Evolutionary conservation across 176 grass and related monocot genomes (phyloP), one percentile per base, ranked within the genome.

Genomic region (Zizania latifolia): DNA sequence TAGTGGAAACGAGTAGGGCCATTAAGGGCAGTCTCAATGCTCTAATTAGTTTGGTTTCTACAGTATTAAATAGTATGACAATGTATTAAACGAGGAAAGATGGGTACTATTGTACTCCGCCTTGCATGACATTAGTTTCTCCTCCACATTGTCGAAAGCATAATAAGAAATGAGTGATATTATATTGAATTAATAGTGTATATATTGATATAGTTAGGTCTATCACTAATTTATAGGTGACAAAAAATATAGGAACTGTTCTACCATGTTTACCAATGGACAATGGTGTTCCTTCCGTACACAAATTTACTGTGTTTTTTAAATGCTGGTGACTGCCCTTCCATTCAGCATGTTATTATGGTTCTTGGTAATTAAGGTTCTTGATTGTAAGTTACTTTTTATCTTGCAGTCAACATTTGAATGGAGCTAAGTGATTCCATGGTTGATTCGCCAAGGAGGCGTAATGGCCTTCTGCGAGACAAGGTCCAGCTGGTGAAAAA

Each of bases 401-500:
- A 16, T 69, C 13, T 69, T 26, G 30, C 37, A 83, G 53, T 45
- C 11, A 24, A 40, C 27, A 0, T 62, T 54, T 28, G 8, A 70
- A 99, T 99, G 95, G 87, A 86, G 17, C 84, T 78, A 54, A 83
- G 81, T 28, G 76, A 78, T 77, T 85, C 81, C 75, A 77, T 59
- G 74, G 68, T 63, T 32, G 86, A 94, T 37, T 99, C 91, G 7
- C 91, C 91, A 28, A 81, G 86, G 66, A 83, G 58, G 79, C 88
- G 65, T 51, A 58, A 83, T 37, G 89, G 89, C 76, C 95, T 99
- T 72, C 65, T 99, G 67, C 83, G 91, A 21, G 95, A 99, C 81
- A 87, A 99, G 73, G 84, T 99, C 24, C 86, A 94, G 74, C 76
- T 94, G 80, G 89, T 85, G 56, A 94, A 94, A 72, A 77, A 80